Percentiles rank a stretch among this genome's conserved stretches.
phyloP scores from a whole-genome alignment of 1,139 yeast genomes.

The Candida sp. region DNA sequence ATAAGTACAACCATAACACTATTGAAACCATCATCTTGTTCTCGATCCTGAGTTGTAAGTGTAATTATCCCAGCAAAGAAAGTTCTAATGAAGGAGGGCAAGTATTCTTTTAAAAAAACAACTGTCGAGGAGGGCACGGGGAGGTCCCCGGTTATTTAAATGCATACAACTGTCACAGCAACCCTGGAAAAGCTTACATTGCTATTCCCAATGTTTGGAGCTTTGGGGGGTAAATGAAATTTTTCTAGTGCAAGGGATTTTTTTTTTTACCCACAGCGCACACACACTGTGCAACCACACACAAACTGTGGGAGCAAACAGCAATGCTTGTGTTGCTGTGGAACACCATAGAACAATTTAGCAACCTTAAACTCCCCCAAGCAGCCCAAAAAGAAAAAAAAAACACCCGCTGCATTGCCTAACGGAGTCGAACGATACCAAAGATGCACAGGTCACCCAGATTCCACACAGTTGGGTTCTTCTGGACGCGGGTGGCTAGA shows the following conservation, averaged over 20 bases:
- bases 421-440: no score
- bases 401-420: neutral
- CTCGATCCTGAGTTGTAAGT: neutral
- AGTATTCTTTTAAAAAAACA: neutral
- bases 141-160: neutral
- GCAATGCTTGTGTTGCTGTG: neutral
- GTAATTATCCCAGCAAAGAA: neutral
- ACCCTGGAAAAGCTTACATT: neutral
- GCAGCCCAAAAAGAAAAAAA: neutral
- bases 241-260: neutral
- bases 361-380: neutral
- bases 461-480: no score
- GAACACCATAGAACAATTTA: neutral
- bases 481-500: neutral
- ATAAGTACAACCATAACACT: constrained; percentile 1
- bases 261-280: no score
- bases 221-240: neutral
- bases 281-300: neutral
- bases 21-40: neutral
- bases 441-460: no score
- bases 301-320: neutral
- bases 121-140: neutral
- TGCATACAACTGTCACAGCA: neutral
- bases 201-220: neutral
- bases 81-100: neutral